These are phyloP conservation scores for Linnemannia exigua DNA, from an alignment of 192 early-diverging fungal species.

Conservation along the genomic window DNA sequence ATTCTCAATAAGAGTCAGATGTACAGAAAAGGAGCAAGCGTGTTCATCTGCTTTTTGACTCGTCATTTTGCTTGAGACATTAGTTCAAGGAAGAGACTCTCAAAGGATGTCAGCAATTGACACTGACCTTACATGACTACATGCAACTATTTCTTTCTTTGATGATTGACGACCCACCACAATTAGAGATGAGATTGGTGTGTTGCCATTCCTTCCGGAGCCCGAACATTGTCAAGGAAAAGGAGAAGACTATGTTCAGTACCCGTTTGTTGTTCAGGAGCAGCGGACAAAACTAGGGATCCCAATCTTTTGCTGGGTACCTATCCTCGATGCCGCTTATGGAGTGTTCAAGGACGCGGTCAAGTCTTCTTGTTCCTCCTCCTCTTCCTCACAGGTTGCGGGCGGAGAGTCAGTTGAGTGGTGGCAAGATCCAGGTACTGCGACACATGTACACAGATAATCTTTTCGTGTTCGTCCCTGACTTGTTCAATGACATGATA, in stretches of 20 bases:
- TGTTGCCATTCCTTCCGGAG: conserved; percentile 43
- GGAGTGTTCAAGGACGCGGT: conserved; percentile 28
- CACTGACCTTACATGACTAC: not conserved
- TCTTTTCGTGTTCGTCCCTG: not conserved
- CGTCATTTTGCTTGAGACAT: not conserved
- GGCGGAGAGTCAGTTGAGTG: not conserved
- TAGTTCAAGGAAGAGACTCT: not conserved
- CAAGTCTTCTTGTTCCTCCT: not conserved
- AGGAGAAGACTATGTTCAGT: not conserved
- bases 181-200: conserved; percentile 46
- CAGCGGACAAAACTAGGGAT: conserved; percentile 47
- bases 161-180: not conserved
- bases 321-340: conserved; percentile 27
- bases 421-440: conserved; percentile 46
- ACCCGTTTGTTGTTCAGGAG: conserved; percentile 47
- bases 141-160: not conserved
- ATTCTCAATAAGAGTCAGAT: conserved; percentile 39
- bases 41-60: not conserved
- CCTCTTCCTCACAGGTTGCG: not conserved
- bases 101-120: not conserved
- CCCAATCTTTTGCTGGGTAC: conserved; percentile 53
- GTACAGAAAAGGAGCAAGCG: conserved; percentile 4
- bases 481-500: too few species aligned
- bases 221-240: not conserved
- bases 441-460: too few species aligned